Evolutionary conservation across 2,329 filamentous ascomycete species (phyloP).

Genomic region (Aspergillus puulaauensis): DNA sequence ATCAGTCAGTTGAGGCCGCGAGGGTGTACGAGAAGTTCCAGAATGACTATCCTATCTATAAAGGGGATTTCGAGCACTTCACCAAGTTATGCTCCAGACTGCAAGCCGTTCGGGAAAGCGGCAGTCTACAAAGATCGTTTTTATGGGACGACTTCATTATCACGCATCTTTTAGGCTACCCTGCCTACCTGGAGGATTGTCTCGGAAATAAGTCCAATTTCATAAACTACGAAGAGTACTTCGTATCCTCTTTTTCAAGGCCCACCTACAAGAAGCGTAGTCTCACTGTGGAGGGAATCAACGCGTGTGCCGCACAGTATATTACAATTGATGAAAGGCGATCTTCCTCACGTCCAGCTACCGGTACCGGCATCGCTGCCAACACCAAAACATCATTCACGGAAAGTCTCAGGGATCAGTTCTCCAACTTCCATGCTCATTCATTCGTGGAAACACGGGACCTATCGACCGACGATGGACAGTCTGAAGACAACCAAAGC

Average conservation of each 20-base stretch:
- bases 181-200: constrained; percentile 31
- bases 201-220: constrained; percentile 23
- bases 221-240: constrained; percentile 41
- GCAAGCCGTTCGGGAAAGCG: constrained; percentile 29
- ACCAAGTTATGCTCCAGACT: constrained; percentile 38
- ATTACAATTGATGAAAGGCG: constrained; percentile 4
- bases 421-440: constrained; percentile 24
- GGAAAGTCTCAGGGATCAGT: constrained; percentile 23
- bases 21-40: constrained; percentile 39
- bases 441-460: constrained; percentile 15
- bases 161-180: constrained; percentile 39
- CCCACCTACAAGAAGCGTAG: constrained; percentile 38
- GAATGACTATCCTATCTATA: constrained; percentile 39
- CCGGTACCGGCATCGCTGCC: neutral
- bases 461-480: constrained; percentile 5
- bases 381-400: constrained; percentile 24
- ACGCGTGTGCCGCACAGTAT: constrained; percentile 28
- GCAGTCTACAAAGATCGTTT: constrained; percentile 33
- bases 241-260: constrained; percentile 29
- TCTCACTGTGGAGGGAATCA: constrained; percentile 33
- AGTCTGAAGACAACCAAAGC: constrained; percentile 1
- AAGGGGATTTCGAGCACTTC: constrained; percentile 40
- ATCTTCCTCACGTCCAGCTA: neutral
- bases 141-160: constrained; percentile 50
- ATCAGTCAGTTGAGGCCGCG: constrained; percentile 23